Evolutionary conservation across 257 asterid species (phyloP), one percentile per base, ranked within the genome.

Genomic region (Phtheirospermum japonicum): DNA sequence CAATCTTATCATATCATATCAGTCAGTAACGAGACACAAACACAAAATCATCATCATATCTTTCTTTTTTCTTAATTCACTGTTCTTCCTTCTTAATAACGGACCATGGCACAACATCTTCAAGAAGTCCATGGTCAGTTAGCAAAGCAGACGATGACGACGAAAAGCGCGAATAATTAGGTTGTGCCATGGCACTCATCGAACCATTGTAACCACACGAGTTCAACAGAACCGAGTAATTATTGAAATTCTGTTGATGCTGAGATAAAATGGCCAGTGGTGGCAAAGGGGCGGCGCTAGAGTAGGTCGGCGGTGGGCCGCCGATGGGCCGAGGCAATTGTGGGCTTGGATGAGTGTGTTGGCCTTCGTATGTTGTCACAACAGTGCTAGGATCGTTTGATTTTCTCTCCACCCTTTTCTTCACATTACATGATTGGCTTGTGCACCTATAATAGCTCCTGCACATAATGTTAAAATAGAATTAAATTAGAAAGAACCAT

Each of bases 401-500:
- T 4, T 75, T 76, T 69, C 96, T 73, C 74, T 88, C 96, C 19
- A 88, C 92, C 71, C 95, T 88, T 62, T 88, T 88, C 67, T 88
- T 88, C 63, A 88, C 96, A 64, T 69, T 80, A 59, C 96, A 88
- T 50, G 88, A 63, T 23, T 90, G 74, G 65, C 56, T 75, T 4
- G 96, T 88, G 86, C 96, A 88, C 7, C 88, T 74, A 65, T 88
- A 88, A 58, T 88, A 88, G 69, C 91, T 85, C 93, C 96, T 88
- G 76, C 59, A 72, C 14, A 46, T n/a, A 26, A 30, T n/a, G n/a
- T n/a, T n/a, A n/a, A n/a, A n/a, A n/a, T n/a, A n/a, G n/a, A n/a
- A n/a, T n/a, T n/a, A n/a, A n/a, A n/a, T n/a, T n/a, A n/a, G n/a
- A n/a, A n/a, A n/a, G n/a, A n/a, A n/a, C n/a, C n/a, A n/a, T n/a